A percentile compares a stretch with the other conserved stretches of the same genome.
Conservation (phyloP, 305 asterid species). For the Fraxinus albicans region DNA sequence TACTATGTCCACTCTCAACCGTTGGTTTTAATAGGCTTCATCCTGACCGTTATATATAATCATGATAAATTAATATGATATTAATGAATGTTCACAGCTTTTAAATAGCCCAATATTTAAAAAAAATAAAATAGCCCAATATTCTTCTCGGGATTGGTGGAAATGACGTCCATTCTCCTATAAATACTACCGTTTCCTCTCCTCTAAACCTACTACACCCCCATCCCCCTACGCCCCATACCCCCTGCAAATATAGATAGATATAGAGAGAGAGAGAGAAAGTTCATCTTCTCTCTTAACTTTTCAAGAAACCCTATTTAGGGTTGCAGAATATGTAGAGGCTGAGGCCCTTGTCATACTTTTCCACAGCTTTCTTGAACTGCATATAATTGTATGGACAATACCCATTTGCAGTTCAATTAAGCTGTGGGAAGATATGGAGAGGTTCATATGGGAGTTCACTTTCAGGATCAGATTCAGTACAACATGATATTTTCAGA, state of each 20-base stretch:
- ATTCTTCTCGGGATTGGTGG: conserved; percentile 74
- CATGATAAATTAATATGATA: background rate
- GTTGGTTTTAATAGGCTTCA: conserved; percentile 36
- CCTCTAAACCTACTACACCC: conserved; percentile 2
- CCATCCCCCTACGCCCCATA: background rate
- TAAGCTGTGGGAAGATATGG: conserved; percentile 80
- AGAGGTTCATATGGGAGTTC: conserved; percentile 28
- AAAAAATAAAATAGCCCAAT: no score
- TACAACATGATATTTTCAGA: conserved; percentile 10
- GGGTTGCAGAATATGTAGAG: conserved; percentile 28
- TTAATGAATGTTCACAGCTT: conserved; percentile 31
- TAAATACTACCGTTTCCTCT: conserved; percentile 38
- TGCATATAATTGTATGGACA: conserved; percentile 34
- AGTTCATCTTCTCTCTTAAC: background rate
- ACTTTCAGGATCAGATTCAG: background rate
- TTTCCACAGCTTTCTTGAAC: conserved; percentile 95
- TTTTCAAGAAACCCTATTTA: conserved; percentile 38
- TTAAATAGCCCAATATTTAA: conserved; percentile 46
- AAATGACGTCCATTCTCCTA: conserved; percentile 41
- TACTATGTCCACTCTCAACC: conserved; percentile 27
- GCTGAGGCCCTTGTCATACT: conserved; percentile 47
- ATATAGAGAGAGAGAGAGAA: background rate
- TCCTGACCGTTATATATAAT: conserved; percentile 29
- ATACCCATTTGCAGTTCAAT: conserved; percentile 54
- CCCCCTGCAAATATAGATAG: background rate